These are phyloP conservation scores for Populus trichocarpa DNA, from an alignment of 441 rosid species.

Conservation along the genomic window DNA sequence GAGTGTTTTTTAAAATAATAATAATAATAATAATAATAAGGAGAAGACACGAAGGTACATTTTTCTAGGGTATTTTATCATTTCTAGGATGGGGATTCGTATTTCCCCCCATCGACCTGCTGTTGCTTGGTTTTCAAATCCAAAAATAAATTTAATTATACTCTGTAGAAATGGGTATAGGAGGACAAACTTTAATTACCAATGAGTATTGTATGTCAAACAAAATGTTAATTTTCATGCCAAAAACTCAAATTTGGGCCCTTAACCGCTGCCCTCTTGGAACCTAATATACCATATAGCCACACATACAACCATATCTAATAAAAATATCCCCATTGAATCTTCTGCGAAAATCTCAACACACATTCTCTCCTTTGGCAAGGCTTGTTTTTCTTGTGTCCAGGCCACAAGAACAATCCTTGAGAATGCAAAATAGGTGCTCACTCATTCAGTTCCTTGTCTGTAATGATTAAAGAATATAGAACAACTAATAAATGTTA, in stretches of 20 bases:
- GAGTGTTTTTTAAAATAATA: background rate
- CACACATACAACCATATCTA: too few relatives aligned
- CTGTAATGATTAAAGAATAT: too few relatives aligned
- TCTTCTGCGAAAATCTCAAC: too few relatives aligned
- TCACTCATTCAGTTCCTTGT: too few relatives aligned
- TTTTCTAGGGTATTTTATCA: background rate
- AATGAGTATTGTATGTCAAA: background rate
- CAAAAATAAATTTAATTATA: background rate
- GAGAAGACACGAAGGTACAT: too few relatives aligned
- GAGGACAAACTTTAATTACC: background rate
- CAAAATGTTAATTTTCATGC: background rate
- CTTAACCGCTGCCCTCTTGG: background rate
- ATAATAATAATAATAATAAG: too few relatives aligned
- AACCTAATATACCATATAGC: background rate
- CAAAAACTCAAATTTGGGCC: background rate
- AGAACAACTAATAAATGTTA: too few relatives aligned
- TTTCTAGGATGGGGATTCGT: background rate
- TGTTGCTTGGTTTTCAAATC: background rate
- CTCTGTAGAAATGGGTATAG: background rate
- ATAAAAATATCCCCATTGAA: too few relatives aligned
- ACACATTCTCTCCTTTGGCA: too few relatives aligned
- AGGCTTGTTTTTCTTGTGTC: too few relatives aligned
- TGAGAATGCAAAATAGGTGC: too few relatives aligned
- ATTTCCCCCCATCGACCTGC: background rate
- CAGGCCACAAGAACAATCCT: too few relatives aligned